Evolutionary conservation across 257 asterid species (phyloP).

Genomic region (Nicotiana paniculata): DNA sequence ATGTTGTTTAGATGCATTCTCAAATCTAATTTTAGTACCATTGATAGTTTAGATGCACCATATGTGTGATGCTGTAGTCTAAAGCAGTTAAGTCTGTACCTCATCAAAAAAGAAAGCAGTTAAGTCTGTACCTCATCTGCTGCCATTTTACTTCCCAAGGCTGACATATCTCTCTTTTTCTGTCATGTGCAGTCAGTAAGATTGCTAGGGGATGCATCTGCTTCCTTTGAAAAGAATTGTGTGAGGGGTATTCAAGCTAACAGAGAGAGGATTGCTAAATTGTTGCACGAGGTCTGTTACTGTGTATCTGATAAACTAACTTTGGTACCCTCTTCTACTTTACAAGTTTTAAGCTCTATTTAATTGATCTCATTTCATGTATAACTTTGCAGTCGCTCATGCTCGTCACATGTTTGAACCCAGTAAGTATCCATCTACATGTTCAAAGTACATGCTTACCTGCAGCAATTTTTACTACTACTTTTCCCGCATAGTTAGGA

Average conservation of each 20-base stretch:
- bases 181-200: constrained; percentile 56
- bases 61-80: neutral
- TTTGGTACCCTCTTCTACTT: neutral
- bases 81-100: neutral
- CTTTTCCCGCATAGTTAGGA: neutral
- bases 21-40: neutral
- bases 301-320: constrained; percentile 6
- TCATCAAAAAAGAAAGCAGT: too few species aligned
- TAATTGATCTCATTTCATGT: constrained; percentile 6
- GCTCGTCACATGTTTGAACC: constrained; percentile 96
- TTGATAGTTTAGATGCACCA: neutral
- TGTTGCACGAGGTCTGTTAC: constrained; percentile 73
- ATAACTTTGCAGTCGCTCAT: constrained; percentile 79
- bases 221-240: constrained; percentile 93
- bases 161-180: neutral
- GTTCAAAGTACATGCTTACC: constrained; percentile 2
- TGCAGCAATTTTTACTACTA: neutral
- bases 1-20: too few species aligned
- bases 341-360: neutral
- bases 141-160: neutral
- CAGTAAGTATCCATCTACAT: constrained; percentile 42
- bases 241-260: constrained; percentile 94
- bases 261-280: constrained; percentile 68
- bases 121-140: neutral
- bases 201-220: constrained; percentile 92